These are phyloP conservation scores for Allantophomopsis cytisporea DNA, from an alignment of 2,329 filamentous ascomycete genomes.

Conservation along the genomic window DNA sequence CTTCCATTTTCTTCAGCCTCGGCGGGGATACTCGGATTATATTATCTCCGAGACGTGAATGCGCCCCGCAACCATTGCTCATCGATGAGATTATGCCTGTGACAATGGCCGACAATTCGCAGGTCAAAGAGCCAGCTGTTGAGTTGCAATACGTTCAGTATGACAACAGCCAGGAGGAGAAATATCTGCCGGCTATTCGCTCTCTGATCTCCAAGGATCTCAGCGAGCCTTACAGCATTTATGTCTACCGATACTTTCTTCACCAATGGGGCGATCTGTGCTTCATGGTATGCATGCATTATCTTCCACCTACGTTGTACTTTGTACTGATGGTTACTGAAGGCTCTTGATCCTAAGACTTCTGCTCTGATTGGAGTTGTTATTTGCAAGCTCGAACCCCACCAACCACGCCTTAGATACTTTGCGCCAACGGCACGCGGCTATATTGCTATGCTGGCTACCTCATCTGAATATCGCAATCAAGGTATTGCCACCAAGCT, in stretches of 20 bases:
- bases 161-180: slow-evolving; percentile 41
- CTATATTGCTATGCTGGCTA: slow-evolving; percentile 98
- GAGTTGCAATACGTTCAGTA: slow-evolving; percentile 48
- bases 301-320: background rate
- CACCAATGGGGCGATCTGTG: slow-evolving; percentile 98
- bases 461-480: slow-evolving; percentile 65
- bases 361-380: slow-evolving; percentile 73
- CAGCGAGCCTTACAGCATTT: slow-evolving; percentile 97
- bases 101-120: slow-evolving; percentile 1
- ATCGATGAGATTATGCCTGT: too few relatives aligned
- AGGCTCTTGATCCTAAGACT: slow-evolving; percentile 47
- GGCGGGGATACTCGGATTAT: too few relatives aligned
- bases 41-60: too few relatives aligned
- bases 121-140: slow-evolving; percentile 18
- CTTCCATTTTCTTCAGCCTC: too few relatives aligned
- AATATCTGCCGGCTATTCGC: slow-evolving; percentile 74
- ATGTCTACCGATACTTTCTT: slow-evolving; percentile 95
- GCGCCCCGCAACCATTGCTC: too few relatives aligned
- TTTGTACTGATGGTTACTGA: slow-evolving; percentile 1
- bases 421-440: slow-evolving; percentile 63
- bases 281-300: slow-evolving; percentile 56
- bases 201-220: slow-evolving; percentile 91
- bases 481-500: slow-evolving; percentile 79
- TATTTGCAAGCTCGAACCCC: slow-evolving; percentile 85
- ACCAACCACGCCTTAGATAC: slow-evolving; percentile 49